A percentile compares a stretch with the other conserved stretches of the same genome.
Conservation (phyloP, 2,329 filamentous ascomycete genomes). For the Parastagonospora avenae region DNA sequence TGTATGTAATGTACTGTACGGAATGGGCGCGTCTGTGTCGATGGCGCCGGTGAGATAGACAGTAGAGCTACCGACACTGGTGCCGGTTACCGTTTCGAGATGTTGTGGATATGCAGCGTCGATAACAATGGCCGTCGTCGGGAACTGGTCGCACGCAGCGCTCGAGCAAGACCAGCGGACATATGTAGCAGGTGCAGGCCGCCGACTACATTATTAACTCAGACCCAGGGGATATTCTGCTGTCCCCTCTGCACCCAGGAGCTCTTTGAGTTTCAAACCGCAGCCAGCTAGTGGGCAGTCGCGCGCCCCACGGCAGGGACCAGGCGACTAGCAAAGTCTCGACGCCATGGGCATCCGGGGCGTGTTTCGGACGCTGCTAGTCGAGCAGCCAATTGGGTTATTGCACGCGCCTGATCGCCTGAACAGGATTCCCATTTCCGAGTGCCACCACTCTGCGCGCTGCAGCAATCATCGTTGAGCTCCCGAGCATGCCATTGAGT, state of each 20-base stretch:
- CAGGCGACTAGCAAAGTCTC: constrained; percentile 7
- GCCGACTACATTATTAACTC: too few relatives aligned
- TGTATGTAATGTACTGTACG: too few relatives aligned
- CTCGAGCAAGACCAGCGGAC: too few relatives aligned
- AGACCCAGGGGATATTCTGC: neutral
- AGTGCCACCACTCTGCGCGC: constrained; percentile 2
- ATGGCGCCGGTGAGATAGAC: too few relatives aligned
- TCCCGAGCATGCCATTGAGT: neutral
- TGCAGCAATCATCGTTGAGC: constrained; percentile 3
- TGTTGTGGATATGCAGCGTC: too few relatives aligned
- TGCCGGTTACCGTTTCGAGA: too few relatives aligned
- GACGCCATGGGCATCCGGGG: constrained; percentile 4
- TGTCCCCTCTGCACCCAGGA: constrained; percentile 13
- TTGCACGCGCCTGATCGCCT: neutral
- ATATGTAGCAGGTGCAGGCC: too few relatives aligned
- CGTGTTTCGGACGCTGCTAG: constrained; percentile 6
- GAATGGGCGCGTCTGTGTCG: too few relatives aligned
- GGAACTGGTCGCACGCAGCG: too few relatives aligned
- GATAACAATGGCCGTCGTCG: too few relatives aligned
- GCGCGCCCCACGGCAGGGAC: constrained; percentile 10
- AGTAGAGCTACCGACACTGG: too few relatives aligned
- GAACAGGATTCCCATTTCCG: neutral
- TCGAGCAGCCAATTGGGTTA: neutral
- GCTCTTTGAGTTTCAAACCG: constrained; percentile 22
- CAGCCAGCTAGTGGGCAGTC: constrained; percentile 7